These are phyloP conservation scores for Talaromyces funiculosus DNA, from an alignment of 2,329 filamentous ascomycete genomes.

Conservation along the genomic window DNA sequence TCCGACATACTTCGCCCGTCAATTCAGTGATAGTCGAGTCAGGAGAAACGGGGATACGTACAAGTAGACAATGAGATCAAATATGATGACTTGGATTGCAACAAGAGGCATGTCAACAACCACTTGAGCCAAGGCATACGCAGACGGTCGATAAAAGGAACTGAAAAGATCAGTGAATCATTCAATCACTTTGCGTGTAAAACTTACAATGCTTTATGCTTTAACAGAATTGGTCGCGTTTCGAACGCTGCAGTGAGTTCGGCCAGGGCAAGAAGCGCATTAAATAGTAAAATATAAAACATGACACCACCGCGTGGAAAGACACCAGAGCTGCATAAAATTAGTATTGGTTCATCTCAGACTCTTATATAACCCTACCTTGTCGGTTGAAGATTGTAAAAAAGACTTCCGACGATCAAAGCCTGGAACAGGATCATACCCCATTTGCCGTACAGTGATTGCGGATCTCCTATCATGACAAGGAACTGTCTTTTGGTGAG, in stretches of 20 bases:
- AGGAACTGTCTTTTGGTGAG: constrained; percentile 52
- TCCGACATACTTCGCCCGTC: constrained; percentile 44
- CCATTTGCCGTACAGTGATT: constrained; percentile 49
- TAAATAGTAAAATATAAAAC: constrained; percentile 60
- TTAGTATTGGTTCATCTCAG: not conserved
- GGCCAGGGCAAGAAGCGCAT: constrained; percentile 55
- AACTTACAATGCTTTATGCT: constrained; percentile 60
- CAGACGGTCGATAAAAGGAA: constrained; percentile 60
- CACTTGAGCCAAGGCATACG: constrained; percentile 55
- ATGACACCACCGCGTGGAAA: constrained; percentile 58
- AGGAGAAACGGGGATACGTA: constrained; percentile 18
- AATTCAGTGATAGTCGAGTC: constrained; percentile 2
- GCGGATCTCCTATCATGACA: constrained; percentile 51
- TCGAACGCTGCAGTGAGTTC: constrained; percentile 58
- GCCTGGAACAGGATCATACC: constrained; percentile 43
- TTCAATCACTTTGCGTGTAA: not conserved
- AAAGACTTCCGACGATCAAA: constrained; percentile 46
- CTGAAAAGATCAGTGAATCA: constrained; percentile 19
- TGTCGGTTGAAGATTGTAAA: constrained; percentile 51
- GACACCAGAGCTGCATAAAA: constrained; percentile 41
- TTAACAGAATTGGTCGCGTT: constrained; percentile 60
- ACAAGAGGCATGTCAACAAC: constrained; percentile 55
- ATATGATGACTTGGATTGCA: constrained; percentile 53
- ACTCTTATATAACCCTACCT: constrained; percentile 21
- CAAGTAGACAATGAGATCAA: constrained; percentile 58